Conservation (phyloP, 257 asterid species). For the Nicotiana noctiflora region DNA sequence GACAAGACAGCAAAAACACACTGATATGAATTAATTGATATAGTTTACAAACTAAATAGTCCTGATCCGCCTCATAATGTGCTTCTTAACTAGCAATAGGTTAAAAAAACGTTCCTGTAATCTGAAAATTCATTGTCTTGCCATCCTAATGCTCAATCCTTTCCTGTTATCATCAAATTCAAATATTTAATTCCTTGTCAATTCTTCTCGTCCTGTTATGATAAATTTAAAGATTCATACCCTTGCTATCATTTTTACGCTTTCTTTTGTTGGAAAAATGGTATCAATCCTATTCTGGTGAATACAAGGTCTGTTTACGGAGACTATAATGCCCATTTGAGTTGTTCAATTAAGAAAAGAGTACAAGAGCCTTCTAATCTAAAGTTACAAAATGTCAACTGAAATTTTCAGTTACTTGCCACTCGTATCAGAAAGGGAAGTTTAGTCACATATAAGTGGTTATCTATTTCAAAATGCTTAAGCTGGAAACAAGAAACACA, state of each 20-base stretch:
- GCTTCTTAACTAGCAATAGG: background rate
- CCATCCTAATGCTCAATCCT: background rate
- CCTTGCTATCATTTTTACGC: background rate
- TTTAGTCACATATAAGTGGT: background rate
- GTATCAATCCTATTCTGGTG: background rate
- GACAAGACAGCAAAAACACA: background rate
- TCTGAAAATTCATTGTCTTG: background rate
- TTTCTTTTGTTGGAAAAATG: background rate
- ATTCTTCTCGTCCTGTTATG: background rate
- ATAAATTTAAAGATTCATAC: background rate
- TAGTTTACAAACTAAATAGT: background rate
- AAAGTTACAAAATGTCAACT: background rate
- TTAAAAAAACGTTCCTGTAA: background rate
- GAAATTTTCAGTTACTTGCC: background rate
- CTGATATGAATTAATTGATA: background rate
- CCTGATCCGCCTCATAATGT: background rate
- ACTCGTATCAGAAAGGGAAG: background rate
- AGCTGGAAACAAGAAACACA: conserved; percentile 3
- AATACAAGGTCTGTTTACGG: background rate
- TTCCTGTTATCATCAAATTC: background rate
- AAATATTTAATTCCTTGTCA: background rate
- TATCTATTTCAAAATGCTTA: background rate
- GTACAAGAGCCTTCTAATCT: background rate
- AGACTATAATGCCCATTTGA: background rate
- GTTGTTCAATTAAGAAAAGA: background rate